Evolutionary conservation across 2,329 filamentous ascomycete species (phyloP), one percentile per base, ranked within the genome.

Genomic region (Thelonectria discophora): DNA sequence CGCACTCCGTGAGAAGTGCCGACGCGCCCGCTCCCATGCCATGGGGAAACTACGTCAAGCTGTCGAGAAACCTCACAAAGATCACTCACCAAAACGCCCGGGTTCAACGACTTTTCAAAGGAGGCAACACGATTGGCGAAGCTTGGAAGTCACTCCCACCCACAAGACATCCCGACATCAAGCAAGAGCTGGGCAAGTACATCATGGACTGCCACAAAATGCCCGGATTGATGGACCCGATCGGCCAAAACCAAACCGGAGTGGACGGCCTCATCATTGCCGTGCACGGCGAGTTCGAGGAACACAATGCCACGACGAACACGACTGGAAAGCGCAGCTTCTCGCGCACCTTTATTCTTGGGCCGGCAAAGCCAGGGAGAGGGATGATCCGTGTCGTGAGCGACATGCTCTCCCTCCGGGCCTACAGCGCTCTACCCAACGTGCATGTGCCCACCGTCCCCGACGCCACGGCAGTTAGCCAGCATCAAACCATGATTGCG

Each of bases 271-370:
- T 96, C 65, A 84, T 92, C 51, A 86, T 96, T 67, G 89, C 86
- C 8, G 84, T 94, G n/a, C 91, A 95, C 69, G 91, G 93, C 64
- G 91, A 94, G 71, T 96, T 93, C 62, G 88, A 94, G 50, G 93
- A 97, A 73, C 80, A 89, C 17, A 86, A 91, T 67, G 75, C 79
- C 3, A 76, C 77, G 15, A 84, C 82, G 20, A 80, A 83, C 49
- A 82, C 85, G 46, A 84, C 84, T 45, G 82, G 87, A 39, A 86
- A 88, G 68, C 88, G 93, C 62, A 93, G 90, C 74, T 97, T 97
- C 76, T 92, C 93, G 55, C 88, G 93, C 52, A 90, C 87, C 0
- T 93, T 96, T 73, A 80, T 94, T 42, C 82, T 97, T 17, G 92
- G 92, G 0, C 92, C 93, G 1, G 92, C 91, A 32, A 84, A 83